These are phyloP conservation scores for Aspergillus steynii DNA, from an alignment of 495 filamentous ascomycete genomes.

Conservation along the genomic window DNA sequence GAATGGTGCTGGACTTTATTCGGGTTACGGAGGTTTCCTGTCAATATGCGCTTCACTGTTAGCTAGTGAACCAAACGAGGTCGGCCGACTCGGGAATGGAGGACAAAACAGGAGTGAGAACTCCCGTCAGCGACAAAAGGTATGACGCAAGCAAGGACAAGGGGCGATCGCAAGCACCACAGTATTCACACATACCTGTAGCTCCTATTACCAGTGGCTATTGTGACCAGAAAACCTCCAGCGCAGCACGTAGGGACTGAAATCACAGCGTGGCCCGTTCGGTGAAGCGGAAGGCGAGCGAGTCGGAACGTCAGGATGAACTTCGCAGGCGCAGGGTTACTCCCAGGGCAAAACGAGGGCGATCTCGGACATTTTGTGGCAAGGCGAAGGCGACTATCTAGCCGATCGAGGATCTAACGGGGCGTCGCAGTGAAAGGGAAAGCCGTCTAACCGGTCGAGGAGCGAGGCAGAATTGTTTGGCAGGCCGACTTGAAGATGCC, in stretches of 20 bases:
- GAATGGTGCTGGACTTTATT: not conserved
- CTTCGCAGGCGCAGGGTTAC: constrained; percentile 19
- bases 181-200: constrained; percentile 5
- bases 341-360: constrained; percentile 16
- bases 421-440: constrained; percentile 2
- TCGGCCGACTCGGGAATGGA: not conserved
- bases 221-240: constrained; percentile 1
- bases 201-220: not conserved
- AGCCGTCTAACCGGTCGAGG: constrained; percentile 7
- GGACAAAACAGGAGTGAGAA: constrained; percentile 8
- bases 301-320: constrained; percentile 19
- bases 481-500: constrained; percentile 28
- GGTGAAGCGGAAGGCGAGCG: constrained; percentile 24
- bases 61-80: not conserved
- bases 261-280: constrained; percentile 13
- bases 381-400: not conserved
- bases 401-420: not conserved
- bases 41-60: not conserved
- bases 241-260: not conserved
- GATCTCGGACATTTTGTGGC: constrained; percentile 15
- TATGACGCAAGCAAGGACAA: constrained; percentile 4
- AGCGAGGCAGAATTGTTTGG: constrained; percentile 20
- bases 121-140: constrained; percentile 13
- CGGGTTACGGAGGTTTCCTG: not conserved
- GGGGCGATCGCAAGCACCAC: constrained; percentile 1